Percentiles rank a stretch among this genome's conserved stretches.
Evolutionary conservation across 2,329 filamentous ascomycete genomes (phyloP).

Genomic region (Xylariaceae sp.): DNA sequence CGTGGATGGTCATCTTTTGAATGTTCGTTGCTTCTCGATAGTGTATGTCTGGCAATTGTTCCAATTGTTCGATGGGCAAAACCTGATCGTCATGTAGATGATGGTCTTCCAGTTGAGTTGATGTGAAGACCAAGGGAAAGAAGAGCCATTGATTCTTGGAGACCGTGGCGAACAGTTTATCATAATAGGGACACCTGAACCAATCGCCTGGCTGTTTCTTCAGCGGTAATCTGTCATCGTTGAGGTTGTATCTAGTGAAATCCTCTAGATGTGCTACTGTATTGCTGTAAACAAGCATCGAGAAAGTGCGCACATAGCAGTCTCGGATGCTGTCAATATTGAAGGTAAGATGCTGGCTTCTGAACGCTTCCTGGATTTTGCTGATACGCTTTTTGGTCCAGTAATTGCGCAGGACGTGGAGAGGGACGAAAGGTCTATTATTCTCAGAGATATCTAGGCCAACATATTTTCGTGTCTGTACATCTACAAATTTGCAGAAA

Average conservation of each 20-base stretch:
- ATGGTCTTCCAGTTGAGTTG: slow-evolving; percentile 7
- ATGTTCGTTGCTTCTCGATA: slow-evolving; percentile 11
- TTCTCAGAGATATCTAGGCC: slow-evolving; percentile 8
- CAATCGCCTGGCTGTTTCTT: slow-evolving; percentile 4
- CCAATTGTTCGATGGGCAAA: slow-evolving; percentile 7
- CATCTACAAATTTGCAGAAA: slow-evolving; percentile 4
- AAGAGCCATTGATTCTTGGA: slow-evolving; percentile 18
- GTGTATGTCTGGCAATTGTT: background rate
- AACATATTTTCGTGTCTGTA: background rate
- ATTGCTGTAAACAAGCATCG: slow-evolving; percentile 15
- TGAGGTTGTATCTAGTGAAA: slow-evolving; percentile 11
- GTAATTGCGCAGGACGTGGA: slow-evolving; percentile 3
- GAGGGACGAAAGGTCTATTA: slow-evolving; percentile 6
- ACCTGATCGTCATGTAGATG: slow-evolving; percentile 1
- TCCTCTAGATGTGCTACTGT: slow-evolving; percentile 1
- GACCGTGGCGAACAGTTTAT: slow-evolving; percentile 2
- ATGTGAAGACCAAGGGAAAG: slow-evolving; percentile 9
- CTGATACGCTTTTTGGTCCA: slow-evolving; percentile 12
- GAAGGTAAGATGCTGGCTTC: slow-evolving; percentile 1
- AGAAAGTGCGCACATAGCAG: slow-evolving; percentile 17
- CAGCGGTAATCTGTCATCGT: slow-evolving; percentile 13
- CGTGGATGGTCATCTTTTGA: slow-evolving; percentile 12
- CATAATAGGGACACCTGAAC: slow-evolving; percentile 1
- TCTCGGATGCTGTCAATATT: slow-evolving; percentile 10
- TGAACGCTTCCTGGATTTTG: slow-evolving; percentile 6